Base-by-base conservation (phyloP, 805 yeast genomes). In the Wickerhamomyces canadensis region DNA sequence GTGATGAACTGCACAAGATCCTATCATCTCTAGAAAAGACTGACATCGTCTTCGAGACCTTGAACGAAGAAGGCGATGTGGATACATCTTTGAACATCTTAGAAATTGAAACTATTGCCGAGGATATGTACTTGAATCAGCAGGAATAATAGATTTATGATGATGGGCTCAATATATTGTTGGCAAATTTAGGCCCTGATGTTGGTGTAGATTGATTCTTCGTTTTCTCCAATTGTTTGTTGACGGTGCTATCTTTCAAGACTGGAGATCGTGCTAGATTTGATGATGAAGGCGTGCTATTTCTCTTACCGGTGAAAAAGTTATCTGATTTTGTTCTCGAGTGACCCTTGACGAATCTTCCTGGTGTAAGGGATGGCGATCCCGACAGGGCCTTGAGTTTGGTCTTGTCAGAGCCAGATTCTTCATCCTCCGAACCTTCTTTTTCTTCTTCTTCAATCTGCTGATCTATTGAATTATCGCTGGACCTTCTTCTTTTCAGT, bases 41-140 rank as follows among this genome's bases (percentile, higher is more conserved):
- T 13, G 76, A 71, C 26, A 65, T 83, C 19, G 70, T 72, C 1
- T 79, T 78, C 52, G 84, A 79, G 44, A 77, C 78, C 45, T 47
- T 61, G 23, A 67, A 64, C 19, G 54, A 60, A n/a, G 55, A 62
- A 10, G 70, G 60, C 12, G 55, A 63, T 29, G 63, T 33, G 47
- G 63, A 52, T 46, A 64, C 65, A 18, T 71, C 65, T 8, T 50
- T 79, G 37, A 73, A 67, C 26, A 54, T 80, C 25, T 56, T 45
- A 9, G 87, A 81, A 43, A 70, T 80, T 39, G 86, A 80, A 52
- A 54, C 60, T 13, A 59, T 78, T 49, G 80, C 84, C 0, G 80
- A 77, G 42, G 64, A 61, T 16, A 70, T 74, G 49, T 71, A 63
- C 37, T 11, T 8, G 10, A 18, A 18, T 18, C 15, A 18, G 7